Evolutionary conservation across 768 basidiomycete species (phyloP).

Genomic region (Clavulina sp.): DNA sequence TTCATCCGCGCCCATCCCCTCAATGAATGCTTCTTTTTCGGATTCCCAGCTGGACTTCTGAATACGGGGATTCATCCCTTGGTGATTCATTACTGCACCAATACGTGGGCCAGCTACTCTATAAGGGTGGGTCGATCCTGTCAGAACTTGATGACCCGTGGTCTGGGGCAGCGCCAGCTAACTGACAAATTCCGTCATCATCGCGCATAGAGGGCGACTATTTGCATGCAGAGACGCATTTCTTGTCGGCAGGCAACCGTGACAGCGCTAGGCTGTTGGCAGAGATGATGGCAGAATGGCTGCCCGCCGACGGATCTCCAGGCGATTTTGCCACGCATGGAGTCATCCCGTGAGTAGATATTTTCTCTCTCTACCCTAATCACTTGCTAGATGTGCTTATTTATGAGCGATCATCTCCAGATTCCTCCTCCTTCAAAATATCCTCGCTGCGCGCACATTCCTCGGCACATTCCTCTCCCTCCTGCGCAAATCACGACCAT

Average conservation of each 20-base stretch:
- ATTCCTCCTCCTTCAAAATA: slow-evolving; percentile 70
- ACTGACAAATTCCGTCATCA: background rate
- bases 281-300: slow-evolving; percentile 76
- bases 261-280: slow-evolving; percentile 80
- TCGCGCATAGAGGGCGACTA: slow-evolving; percentile 48
- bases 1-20: slow-evolving; percentile 2
- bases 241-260: slow-evolving; percentile 71
- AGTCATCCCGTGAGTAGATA: slow-evolving; percentile 52
- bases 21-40: background rate
- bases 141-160: background rate
- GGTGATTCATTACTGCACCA: slow-evolving; percentile 82
- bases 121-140: slow-evolving; percentile 40
- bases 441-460: slow-evolving; percentile 89
- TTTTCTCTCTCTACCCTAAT: background rate
- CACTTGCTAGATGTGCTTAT: background rate
- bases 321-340: slow-evolving; percentile 76
- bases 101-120: slow-evolving; percentile 76
- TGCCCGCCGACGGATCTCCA: slow-evolving; percentile 27
- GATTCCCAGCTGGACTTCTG: slow-evolving; percentile 61
- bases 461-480: slow-evolving; percentile 59
- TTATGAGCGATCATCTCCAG: slow-evolving; percentile 20
- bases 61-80: slow-evolving; percentile 56
- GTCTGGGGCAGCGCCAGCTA: background rate
- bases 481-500: slow-evolving; percentile 32
- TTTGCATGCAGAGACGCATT: slow-evolving; percentile 59